Evolutionary conservation across 805 yeast genomes (phyloP).

Genomic region (Ogataea parapolymorpha): DNA sequence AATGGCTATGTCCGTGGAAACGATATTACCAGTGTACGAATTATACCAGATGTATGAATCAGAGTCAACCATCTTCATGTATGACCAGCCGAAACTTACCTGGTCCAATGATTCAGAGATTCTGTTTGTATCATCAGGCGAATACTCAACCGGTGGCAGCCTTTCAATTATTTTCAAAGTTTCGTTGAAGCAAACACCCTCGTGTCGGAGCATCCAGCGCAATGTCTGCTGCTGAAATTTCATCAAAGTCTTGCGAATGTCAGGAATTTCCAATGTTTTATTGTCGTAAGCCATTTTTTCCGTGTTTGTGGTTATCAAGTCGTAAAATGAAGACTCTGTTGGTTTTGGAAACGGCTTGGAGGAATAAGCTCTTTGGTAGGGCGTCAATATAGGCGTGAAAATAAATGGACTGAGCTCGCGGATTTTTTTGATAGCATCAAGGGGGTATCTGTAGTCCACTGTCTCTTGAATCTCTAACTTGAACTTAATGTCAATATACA

Average conservation of each 20-base stretch:
- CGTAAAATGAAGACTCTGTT: conserved; percentile 42
- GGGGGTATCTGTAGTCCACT: conserved; percentile 13
- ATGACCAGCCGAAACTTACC: conserved; percentile 54
- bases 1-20: conserved; percentile 33
- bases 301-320: conserved; percentile 46
- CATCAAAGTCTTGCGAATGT: conserved; percentile 23
- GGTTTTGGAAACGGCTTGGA: conserved; percentile 15
- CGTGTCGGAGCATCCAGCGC: conserved; percentile 53
- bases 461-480: conserved; percentile 17
- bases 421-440: conserved; percentile 21
- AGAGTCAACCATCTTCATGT: conserved; percentile 16
- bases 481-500: conserved; percentile 3
- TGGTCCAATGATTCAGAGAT: conserved; percentile 36
- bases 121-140: conserved; percentile 19
- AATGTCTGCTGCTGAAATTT: conserved; percentile 54
- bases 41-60: conserved; percentile 42
- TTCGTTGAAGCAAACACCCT: conserved; percentile 39
- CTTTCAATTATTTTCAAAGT: conserved; percentile 16
- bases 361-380: conserved; percentile 19
- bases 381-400: conserved; percentile 20
- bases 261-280: conserved; percentile 13
- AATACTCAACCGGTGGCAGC: conserved; percentile 21
- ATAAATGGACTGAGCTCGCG: conserved; percentile 14
- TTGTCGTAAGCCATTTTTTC: conserved; percentile 13
- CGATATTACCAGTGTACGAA: conserved; percentile 45